Conservation (phyloP, 148 eudicot species). For the Vaccinium macrocarpon region DNA sequence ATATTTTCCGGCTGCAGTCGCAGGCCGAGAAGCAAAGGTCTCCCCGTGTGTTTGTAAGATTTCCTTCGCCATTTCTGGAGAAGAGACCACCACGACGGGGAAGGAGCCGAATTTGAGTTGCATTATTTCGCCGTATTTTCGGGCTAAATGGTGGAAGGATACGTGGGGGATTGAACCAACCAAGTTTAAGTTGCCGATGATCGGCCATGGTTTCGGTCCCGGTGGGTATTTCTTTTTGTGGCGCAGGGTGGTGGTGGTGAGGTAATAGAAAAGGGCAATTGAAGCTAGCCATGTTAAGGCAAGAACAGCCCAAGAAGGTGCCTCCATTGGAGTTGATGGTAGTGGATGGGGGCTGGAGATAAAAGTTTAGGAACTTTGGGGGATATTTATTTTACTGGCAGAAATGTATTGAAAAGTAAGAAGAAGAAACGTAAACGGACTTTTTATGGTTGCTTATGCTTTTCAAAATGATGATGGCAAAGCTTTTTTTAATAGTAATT, state of each 20-base stretch:
- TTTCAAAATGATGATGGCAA: no score
- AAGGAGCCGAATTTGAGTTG: not conserved
- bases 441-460: no score
- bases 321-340: not conserved
- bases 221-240: not conserved
- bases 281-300: not conserved
- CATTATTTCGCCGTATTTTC: constrained; percentile 5
- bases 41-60: not conserved
- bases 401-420: not conserved
- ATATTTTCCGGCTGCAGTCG: not conserved
- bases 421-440: not conserved
- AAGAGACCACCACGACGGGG: not conserved
- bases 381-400: not conserved
- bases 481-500: no score
- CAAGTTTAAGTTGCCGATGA: constrained; percentile 9
- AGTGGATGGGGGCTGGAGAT: not conserved
- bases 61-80: not conserved
- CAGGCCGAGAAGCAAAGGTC: not conserved
- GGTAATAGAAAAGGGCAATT: not conserved
- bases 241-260: not conserved
- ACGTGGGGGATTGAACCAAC: not conserved
- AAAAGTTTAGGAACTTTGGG: not conserved
- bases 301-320: constrained; percentile 11
- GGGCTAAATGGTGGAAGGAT: not conserved
- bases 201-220: constrained; percentile 1